Conservation (phyloP, 2,329 filamentous ascomycete genomes). For the Hymenoscyphus infarciens region DNA sequence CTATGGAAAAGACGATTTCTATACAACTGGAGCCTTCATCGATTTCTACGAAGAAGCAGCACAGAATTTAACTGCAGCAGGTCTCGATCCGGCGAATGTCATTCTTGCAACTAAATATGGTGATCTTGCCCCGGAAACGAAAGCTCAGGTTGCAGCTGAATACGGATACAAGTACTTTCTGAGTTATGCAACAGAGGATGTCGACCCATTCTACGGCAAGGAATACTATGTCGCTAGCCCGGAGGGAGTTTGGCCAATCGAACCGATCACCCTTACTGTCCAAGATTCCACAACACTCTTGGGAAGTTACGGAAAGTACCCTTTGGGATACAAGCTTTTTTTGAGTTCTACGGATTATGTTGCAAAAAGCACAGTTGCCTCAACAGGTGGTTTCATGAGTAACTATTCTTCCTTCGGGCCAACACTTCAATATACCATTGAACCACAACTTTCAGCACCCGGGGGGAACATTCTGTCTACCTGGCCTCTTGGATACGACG, state of each 20-base stretch:
- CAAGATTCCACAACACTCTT: background rate
- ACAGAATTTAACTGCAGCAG: background rate
- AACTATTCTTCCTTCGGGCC: conserved; percentile 26
- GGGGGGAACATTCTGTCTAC: conserved; percentile 38
- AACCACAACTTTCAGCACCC: conserved; percentile 33
- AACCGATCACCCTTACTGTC: background rate
- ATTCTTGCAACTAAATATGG: background rate
- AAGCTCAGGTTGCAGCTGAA: background rate
- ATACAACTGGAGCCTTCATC: background rate
- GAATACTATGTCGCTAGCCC: background rate
- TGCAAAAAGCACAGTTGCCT: background rate
- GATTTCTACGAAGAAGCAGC: background rate
- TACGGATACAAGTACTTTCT: background rate
- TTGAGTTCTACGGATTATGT: conserved; percentile 10
- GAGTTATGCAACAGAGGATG: conserved; percentile 1
- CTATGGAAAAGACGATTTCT: background rate
- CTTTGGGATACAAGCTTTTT: conserved; percentile 11
- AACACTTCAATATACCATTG: conserved; percentile 15
- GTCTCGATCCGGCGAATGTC: background rate
- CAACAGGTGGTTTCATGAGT: conserved; percentile 19
- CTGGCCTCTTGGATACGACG: conserved; percentile 32
- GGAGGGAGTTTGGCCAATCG: background rate
- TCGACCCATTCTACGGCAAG: background rate
- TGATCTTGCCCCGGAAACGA: background rate
- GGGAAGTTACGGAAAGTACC: conserved; percentile 7